These are phyloP conservation scores for Aspergillus novofumigatus DNA, from an alignment of 2,329 filamentous ascomycete genomes.

Conservation along the genomic window DNA sequence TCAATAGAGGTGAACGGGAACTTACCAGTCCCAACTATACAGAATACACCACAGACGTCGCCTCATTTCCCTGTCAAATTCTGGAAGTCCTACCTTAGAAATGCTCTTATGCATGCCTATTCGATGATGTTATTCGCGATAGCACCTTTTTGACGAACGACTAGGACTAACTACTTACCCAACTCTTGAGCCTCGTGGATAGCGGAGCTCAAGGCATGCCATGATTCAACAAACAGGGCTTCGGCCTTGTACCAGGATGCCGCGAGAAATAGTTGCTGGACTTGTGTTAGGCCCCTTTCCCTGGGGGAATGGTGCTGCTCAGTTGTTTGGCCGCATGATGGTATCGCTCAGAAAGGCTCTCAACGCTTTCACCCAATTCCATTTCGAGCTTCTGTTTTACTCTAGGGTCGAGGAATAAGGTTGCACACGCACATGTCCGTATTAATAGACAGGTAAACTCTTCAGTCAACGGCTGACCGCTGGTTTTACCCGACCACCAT, in stretches of 20 bases:
- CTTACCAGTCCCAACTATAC: slow-evolving; percentile 48
- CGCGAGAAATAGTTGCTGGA: slow-evolving; percentile 49
- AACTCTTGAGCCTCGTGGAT: slow-evolving; percentile 49
- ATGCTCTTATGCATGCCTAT: slow-evolving; percentile 36
- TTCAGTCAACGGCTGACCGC: slow-evolving; percentile 32
- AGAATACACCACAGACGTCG: slow-evolving; percentile 45
- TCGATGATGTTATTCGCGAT: background rate
- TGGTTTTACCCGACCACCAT: slow-evolving; percentile 43
- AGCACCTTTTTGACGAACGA: background rate
- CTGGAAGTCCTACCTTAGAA: slow-evolving; percentile 32
- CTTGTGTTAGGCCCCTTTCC: slow-evolving; percentile 44
- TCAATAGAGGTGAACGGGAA: slow-evolving; percentile 7
- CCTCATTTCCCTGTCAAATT: slow-evolving; percentile 48
- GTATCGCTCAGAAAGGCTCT: slow-evolving; percentile 40
- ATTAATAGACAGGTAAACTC: slow-evolving; percentile 48
- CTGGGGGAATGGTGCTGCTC: slow-evolving; percentile 40
- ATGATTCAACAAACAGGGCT: slow-evolving; percentile 46
- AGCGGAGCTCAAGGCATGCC: slow-evolving; percentile 44
- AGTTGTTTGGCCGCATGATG: slow-evolving; percentile 43
- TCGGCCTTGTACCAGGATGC: slow-evolving; percentile 47
- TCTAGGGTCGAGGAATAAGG: slow-evolving; percentile 39
- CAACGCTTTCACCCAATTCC: slow-evolving; percentile 40
- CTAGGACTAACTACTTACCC: slow-evolving; percentile 28
- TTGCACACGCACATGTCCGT: slow-evolving; percentile 45
- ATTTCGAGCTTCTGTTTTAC: slow-evolving; percentile 41